These are phyloP conservation scores for Opeltia flavorubescens DNA, from an alignment of 495 filamentous ascomycete species.

Conservation along the genomic window DNA sequence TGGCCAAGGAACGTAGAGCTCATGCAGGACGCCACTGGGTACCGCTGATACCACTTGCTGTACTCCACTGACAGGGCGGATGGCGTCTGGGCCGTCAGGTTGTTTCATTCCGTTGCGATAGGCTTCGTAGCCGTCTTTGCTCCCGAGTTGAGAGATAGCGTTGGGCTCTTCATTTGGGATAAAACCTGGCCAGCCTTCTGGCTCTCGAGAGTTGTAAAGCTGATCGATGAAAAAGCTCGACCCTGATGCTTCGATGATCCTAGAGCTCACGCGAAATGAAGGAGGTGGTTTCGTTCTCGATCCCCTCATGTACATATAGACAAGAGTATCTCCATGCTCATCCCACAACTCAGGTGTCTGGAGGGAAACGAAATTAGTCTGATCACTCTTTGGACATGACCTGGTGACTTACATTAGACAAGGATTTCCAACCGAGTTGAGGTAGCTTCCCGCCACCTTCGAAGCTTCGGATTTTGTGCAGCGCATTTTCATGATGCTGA, in stretches of 20 bases:
- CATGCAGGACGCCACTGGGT: slow-evolving; percentile 14
- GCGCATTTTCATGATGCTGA: slow-evolving; percentile 15
- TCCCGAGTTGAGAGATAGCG: slow-evolving; percentile 1
- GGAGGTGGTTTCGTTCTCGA: slow-evolving; percentile 18
- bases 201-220: slow-evolving; percentile 13
- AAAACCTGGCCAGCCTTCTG: slow-evolving; percentile 17
- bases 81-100: slow-evolving; percentile 9
- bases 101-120: slow-evolving; percentile 1
- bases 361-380: background rate
- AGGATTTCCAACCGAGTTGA: slow-evolving; percentile 18
- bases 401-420: slow-evolving; percentile 14
- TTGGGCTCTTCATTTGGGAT: slow-evolving; percentile 6
- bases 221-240: slow-evolving; percentile 16
- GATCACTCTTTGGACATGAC: background rate
- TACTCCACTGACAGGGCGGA: slow-evolving; percentile 9
- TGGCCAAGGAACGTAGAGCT: slow-evolving; percentile 19
- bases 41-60: slow-evolving; percentile 4
- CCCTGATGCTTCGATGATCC: slow-evolving; percentile 14
- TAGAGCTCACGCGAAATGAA: slow-evolving; percentile 18
- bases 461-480: slow-evolving; percentile 18
- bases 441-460: slow-evolving; percentile 19
- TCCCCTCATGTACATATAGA: slow-evolving; percentile 20
- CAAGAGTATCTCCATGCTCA: slow-evolving; percentile 17
- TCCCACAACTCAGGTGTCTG: slow-evolving; percentile 21
- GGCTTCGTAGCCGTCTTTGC: slow-evolving; percentile 3